Conservation (phyloP, 495 filamentous ascomycete genomes). For the Pseudoneurospora amorphoporcata region DNA sequence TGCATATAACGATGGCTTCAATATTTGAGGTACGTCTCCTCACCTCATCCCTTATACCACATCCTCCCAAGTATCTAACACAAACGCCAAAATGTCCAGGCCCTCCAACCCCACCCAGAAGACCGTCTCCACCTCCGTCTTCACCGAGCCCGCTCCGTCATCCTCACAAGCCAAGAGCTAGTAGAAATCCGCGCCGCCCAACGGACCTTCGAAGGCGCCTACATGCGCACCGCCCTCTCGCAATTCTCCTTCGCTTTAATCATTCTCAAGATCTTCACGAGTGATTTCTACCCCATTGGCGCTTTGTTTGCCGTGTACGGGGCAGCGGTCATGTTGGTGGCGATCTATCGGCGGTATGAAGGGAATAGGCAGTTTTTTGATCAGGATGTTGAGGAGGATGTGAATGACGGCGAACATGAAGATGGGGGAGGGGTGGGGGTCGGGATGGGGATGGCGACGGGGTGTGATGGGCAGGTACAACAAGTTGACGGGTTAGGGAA, state of each 20-base stretch:
- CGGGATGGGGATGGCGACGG: background rate
- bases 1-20: conserved; percentile 12
- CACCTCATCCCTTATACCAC: background rate
- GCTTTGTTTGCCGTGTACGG: conserved; percentile 90
- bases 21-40: conserved; percentile 18
- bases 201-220: conserved; percentile 94
- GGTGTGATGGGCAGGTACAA: background rate
- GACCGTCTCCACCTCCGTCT: conserved; percentile 53
- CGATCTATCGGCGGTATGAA: conserved; percentile 71
- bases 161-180: conserved; percentile 73
- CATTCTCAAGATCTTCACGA: conserved; percentile 91
- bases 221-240: conserved; percentile 83
- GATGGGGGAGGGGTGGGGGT: background rate
- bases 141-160: conserved; percentile 75
- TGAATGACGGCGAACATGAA: background rate
- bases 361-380: conserved; percentile 92
- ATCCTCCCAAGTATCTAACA: background rate
- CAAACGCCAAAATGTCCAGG: conserved; percentile 10
- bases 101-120: conserved; percentile 40
- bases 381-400: conserved; percentile 40
- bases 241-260: conserved; percentile 94
- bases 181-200: conserved; percentile 92
- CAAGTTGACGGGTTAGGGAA: background rate
- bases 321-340: conserved; percentile 67
- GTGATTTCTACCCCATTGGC: conserved; percentile 88